Evolutionary conservation across 768 basidiomycete species (phyloP), one percentile per base, ranked within the genome.

Genomic region (Cystobasidium tubakii): DNA sequence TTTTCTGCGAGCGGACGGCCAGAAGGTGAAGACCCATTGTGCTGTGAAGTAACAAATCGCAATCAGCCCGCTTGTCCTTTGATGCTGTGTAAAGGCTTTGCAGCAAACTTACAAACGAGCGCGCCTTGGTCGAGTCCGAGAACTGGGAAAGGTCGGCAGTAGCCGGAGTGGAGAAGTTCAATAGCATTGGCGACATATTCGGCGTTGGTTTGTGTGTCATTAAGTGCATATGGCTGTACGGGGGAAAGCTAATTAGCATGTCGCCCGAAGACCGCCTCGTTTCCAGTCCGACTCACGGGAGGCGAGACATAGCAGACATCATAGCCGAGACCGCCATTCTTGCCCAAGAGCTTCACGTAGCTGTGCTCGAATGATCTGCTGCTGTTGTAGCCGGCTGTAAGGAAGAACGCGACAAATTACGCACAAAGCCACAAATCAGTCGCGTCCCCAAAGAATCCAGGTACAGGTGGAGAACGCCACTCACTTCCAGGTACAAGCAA

Each of bases 1-100:
- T n/a, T 73, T 73, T 43, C 60, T 63, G 57, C 71, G 71, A 3
- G 62, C 60, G 4, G 60, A 63, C 2, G 71, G 71, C 57, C 25
- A 73, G 71, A 73, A 73, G 42, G 71, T 73, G 42, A 73, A 50
- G 25, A 44, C 71, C 71, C 71, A 73, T 64, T 73, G 71, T 6
- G 71, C 44, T 31, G 31, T 53, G 31, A 31, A 29, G 69, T 17
- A 33, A 13, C 39, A 39, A 15, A 23, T 63, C 39, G 6, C 34
- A n/a, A 27, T 25, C 10, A 42, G 63, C 25, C 9, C 39, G 33
- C 31, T 27, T 9, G 6, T 60, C 4, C 13, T 9, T 29, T 29
- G 10, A 6, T 9, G 4, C 12, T 15, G 23, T 12, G 17, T 12
- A 34, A 17, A 23, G 23, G 15, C 13, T 60, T 27, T 25, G 57